These are phyloP conservation scores for Oxytropis ochrocephala DNA, from an alignment of 306 rosid genomes.

Conservation along the genomic window DNA sequence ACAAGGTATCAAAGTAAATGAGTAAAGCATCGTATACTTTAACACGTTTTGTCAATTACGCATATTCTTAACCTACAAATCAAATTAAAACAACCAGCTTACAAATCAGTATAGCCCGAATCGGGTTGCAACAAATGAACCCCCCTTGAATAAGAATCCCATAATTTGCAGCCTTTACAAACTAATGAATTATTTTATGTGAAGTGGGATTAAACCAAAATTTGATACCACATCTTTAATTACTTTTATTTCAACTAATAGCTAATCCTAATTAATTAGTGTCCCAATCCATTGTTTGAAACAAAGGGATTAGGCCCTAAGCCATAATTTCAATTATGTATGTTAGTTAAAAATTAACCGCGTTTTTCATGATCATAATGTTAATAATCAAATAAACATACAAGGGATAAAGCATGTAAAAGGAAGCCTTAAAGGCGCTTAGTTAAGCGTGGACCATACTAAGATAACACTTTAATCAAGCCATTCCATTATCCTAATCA, in stretches of 20 bases:
- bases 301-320: slow-evolving; percentile 20
- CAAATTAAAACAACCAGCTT: neutral
- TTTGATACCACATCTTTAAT: slow-evolving; percentile 21
- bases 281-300: slow-evolving; percentile 9
- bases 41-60: no score
- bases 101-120: neutral
- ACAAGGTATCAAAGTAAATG: no score
- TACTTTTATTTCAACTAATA: slow-evolving; percentile 10
- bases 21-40: no score
- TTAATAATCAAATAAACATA: neutral
- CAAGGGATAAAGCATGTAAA: slow-evolving; percentile 27
- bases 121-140: neutral
- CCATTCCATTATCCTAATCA: neutral
- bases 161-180: neutral
- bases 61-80: no score
- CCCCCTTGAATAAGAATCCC: neutral
- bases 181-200: slow-evolving; percentile 2
- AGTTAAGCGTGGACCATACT: neutral
- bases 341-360: neutral
- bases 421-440: neutral
- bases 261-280: neutral
- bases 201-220: slow-evolving; percentile 29
- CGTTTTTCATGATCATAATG: neutral
- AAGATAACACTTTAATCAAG: neutral
- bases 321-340: slow-evolving; percentile 6